Base-by-base conservation (phyloP, 345 rosid genomes). In the Linum lewisii region DNA sequence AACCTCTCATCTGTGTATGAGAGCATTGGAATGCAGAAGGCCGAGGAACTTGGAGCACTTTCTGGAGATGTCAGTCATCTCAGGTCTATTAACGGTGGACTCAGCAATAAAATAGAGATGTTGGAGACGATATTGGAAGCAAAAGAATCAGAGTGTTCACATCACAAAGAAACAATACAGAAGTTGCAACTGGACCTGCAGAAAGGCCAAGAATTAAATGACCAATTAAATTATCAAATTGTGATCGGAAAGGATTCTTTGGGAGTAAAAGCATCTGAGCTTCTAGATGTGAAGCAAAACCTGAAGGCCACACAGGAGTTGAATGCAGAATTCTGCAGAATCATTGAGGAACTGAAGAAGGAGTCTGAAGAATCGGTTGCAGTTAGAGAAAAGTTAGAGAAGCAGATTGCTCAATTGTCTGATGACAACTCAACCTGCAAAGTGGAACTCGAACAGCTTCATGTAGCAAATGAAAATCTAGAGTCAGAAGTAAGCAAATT, bases 221-320 rank as follows among this genome's bases (percentile, higher is more conserved):
- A 72, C 69, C 78, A 78, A 61, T 72, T 88, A 59, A 82, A 78
- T 63, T 74, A 61, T 72, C 82, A 84, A 77, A 64, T 79, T 60
- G 47, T 67, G 14, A 67, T 69, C 57, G 83, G 77, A 51, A 76
- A 77, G 21, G 90, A 78, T 58, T 80, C 77, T 63, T 66, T 86
- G 67, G 75, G 74, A 59, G 72, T 78, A 73, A 88, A 84, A 70
- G 76, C 70, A 45, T 44, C 51, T 8, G 91, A 84, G 64, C 82
- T 92, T 60, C 75, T 71, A 26, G 87, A 86, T 68, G 87, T 73
- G 32, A 84, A 84, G 66, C 77, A 81, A 65, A 82, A 80, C 77
- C 87, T 92, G 24, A 79, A 75, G 77, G 84, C 79, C 66, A 65
- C 88, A 3, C 82, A 74, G 50, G 72, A 24, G 73, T 66, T 77